These are phyloP conservation scores for Blumeria hordei DNA, from an alignment of 2,329 filamentous ascomycete species.

Conservation along the genomic window DNA sequence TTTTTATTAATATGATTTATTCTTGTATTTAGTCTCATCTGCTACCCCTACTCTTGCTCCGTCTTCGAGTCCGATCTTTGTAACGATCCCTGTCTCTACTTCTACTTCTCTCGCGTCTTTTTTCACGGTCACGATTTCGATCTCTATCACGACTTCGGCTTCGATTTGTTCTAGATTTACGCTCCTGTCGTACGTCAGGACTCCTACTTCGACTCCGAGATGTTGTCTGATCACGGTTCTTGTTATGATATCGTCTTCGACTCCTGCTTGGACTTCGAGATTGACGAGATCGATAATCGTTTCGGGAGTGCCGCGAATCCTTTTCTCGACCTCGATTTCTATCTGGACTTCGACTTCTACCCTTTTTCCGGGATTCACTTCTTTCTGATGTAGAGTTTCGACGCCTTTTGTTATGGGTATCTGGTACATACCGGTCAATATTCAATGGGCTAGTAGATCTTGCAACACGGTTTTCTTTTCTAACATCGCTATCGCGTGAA, in stretches of 20 bases:
- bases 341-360: constrained; percentile 10
- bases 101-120: constrained; percentile 6
- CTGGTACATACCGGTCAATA: constrained; percentile 15
- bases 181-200: constrained; percentile 5
- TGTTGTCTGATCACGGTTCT: constrained; percentile 4
- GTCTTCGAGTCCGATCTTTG: constrained; percentile 3
- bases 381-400: constrained; percentile 8
- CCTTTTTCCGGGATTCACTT: constrained; percentile 8
- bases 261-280: constrained; percentile 7
- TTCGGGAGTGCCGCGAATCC: constrained; percentile 5
- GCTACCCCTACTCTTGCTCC: constrained; percentile 1
- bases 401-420: constrained; percentile 7
- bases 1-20: background rate
- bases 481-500: background rate
- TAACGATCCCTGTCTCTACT: constrained; percentile 8
- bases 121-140: constrained; percentile 5
- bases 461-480: constrained; percentile 11
- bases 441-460: constrained; percentile 14
- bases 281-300: constrained; percentile 5
- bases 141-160: constrained; percentile 2
- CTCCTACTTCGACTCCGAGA: constrained; percentile 6
- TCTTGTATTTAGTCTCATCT: constrained; percentile 2
- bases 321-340: constrained; percentile 8
- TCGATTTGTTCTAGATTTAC: constrained; percentile 7
- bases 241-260: constrained; percentile 7